Percentiles rank a stretch among this genome's conserved stretches.
These are phyloP conservation scores for Rhizoctonia solani DNA, from an alignment of 1,284 basidiomycete genomes.

Conservation along the genomic window DNA sequence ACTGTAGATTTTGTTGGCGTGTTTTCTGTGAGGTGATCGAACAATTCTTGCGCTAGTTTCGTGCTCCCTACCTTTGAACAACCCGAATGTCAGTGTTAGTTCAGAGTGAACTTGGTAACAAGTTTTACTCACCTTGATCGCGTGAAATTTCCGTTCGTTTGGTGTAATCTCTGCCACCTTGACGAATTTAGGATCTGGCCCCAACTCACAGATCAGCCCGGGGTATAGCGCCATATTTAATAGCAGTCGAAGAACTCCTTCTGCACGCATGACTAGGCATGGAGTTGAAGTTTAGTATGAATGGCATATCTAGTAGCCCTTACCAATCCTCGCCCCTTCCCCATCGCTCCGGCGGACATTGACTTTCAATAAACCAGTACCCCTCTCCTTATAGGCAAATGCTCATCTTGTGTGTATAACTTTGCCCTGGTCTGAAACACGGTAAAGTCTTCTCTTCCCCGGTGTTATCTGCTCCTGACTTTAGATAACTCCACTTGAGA, in stretches of 20 bases:
- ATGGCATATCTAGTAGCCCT: slow-evolving; percentile 38
- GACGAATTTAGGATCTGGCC: slow-evolving; percentile 63
- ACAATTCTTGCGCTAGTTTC: slow-evolving; percentile 23
- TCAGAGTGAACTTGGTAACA: too few species aligned
- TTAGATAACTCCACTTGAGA: neutral
- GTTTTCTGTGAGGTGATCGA: slow-evolving; percentile 20
- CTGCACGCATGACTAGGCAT: slow-evolving; percentile 90
- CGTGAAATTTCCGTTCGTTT: slow-evolving; percentile 34
- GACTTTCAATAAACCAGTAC: slow-evolving; percentile 79
- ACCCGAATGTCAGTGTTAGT: too few species aligned
- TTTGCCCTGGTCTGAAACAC: slow-evolving; percentile 85
- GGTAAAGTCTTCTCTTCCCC: slow-evolving; percentile 93
- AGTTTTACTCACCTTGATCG: slow-evolving; percentile 37
- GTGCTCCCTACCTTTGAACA: slow-evolving; percentile 14
- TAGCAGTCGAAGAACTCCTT: slow-evolving; percentile 84
- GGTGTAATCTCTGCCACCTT: slow-evolving; percentile 37
- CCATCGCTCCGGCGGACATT: slow-evolving; percentile 75
- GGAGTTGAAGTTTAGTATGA: neutral
- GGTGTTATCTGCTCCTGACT: slow-evolving; percentile 64
- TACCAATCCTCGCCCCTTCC: slow-evolving; percentile 74
- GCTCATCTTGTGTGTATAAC: slow-evolving; percentile 71
- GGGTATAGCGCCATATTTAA: slow-evolving; percentile 85
- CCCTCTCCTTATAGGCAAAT: slow-evolving; percentile 85
- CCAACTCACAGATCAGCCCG: slow-evolving; percentile 79
- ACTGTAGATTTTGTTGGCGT: neutral